phyloP scores from a whole-genome alignment of 164 flowering plant genomes.

The Chloranthus sessilifolius region DNA sequence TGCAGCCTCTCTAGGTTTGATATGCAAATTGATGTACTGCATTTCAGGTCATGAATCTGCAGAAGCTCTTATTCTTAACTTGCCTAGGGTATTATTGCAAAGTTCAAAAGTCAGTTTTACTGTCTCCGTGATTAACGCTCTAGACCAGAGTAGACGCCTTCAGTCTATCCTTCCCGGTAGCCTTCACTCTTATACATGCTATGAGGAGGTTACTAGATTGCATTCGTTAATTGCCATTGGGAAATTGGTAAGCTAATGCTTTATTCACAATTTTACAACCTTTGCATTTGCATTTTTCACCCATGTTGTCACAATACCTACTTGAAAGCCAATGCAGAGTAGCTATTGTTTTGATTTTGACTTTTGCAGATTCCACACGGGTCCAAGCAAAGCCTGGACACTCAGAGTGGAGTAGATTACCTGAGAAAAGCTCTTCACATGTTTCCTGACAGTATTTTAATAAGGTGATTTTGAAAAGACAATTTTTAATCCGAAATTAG shows the following conservation, averaged over 20 bases:
- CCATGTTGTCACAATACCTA: neutral
- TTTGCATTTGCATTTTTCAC: neutral
- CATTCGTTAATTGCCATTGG: conserved; percentile 61
- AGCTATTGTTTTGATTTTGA: conserved; percentile 1
- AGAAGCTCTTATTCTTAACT: conserved; percentile 49
- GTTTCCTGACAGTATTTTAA: conserved; percentile 56
- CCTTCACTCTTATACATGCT: conserved; percentile 35
- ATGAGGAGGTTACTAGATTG: conserved; percentile 54
- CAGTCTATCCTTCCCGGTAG: conserved; percentile 46
- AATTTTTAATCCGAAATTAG: neutral
- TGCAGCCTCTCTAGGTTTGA: conserved; percentile 46
- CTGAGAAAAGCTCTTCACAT: conserved; percentile 75
- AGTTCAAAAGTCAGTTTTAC: conserved; percentile 63
- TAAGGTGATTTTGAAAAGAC: conserved; percentile 43
- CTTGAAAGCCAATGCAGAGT: neutral
- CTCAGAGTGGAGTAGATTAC: conserved; percentile 51
- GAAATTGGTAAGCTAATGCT: conserved; percentile 51
- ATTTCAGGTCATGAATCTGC: conserved; percentile 65
- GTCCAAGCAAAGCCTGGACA: conserved; percentile 35
- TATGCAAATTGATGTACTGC: conserved; percentile 59
- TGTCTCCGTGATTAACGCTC: conserved; percentile 57
- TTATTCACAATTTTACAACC: neutral
- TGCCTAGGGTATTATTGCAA: conserved; percentile 58
- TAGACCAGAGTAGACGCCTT: conserved; percentile 52
- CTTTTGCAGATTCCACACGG: conserved; percentile 54